Percentiles rank a stretch among this genome's conserved stretches.
These are phyloP conservation scores for Alternaria sp. DNA, from an alignment of 2,329 filamentous ascomycete genomes.

Conservation along the genomic window DNA sequence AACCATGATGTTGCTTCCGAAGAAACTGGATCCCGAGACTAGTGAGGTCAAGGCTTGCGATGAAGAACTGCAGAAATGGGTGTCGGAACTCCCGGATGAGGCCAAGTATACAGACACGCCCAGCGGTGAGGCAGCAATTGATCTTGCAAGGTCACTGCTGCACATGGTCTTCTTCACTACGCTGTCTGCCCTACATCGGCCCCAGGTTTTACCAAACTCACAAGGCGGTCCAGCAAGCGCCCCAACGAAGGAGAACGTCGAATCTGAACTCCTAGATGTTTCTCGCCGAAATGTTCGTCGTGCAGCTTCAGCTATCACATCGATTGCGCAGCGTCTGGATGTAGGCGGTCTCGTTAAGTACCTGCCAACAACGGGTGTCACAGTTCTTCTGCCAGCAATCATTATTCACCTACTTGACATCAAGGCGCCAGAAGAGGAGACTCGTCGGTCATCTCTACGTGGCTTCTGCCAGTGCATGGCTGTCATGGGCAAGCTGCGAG, in stretches of 20 bases:
- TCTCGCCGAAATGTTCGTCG: conserved; percentile 84
- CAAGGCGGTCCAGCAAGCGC: conserved; percentile 61
- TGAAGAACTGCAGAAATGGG: conserved; percentile 80
- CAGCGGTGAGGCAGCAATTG: conserved; percentile 65
- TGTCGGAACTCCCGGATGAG: conserved; percentile 72
- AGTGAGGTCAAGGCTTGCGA: conserved; percentile 83
- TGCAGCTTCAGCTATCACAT: conserved; percentile 85
- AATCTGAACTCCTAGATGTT: conserved; percentile 77
- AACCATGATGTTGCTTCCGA: conserved; percentile 89
- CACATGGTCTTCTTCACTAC: conserved; percentile 96
- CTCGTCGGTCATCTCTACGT: conserved; percentile 75
- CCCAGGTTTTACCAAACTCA: conserved; percentile 84
- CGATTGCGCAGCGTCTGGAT: conserved; percentile 81
- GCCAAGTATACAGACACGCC: conserved; percentile 74
- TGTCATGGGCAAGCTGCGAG: conserved; percentile 85
- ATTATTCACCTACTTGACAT: conserved; percentile 94
- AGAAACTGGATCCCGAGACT: conserved; percentile 83
- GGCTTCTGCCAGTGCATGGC: conserved; percentile 93
- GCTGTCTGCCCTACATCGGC: conserved; percentile 87
- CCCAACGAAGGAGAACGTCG: conserved; percentile 46
- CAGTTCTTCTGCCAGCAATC: conserved; percentile 88
- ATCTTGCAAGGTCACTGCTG: conserved; percentile 82
- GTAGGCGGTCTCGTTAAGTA: conserved; percentile 76
- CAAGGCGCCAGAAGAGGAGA: conserved; percentile 79
- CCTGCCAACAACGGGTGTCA: conserved; percentile 89